Evolutionary conservation across 208 protist genomes (phyloP).

Genomic region (Leishmania major): DNA sequence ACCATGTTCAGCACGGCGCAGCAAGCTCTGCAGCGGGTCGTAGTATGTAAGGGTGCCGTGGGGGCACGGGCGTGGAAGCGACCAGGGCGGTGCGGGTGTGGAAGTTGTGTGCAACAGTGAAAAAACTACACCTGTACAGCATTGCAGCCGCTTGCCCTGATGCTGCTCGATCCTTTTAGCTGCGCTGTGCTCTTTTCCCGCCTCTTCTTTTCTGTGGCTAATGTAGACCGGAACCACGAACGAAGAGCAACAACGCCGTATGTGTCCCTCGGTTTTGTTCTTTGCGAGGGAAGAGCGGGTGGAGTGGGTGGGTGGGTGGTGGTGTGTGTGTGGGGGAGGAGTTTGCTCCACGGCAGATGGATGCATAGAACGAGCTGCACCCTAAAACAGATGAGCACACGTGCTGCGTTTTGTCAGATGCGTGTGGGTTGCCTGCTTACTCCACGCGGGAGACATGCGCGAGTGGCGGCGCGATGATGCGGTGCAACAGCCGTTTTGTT

Average conservation of each 20-base stretch:
- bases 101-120: neutral
- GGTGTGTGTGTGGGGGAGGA: too few species aligned
- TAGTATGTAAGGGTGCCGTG: neutral
- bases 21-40: neutral
- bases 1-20: slow-evolving; percentile 70
- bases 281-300: neutral
- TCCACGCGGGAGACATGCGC: neutral
- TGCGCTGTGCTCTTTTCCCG: neutral
- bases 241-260: neutral
- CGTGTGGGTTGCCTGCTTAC: too few species aligned
- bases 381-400: neutral
- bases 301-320: neutral
- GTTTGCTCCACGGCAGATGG: neutral
- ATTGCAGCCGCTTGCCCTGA: neutral
- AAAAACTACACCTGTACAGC: neutral
- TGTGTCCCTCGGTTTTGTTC: neutral
- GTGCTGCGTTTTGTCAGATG: neutral
- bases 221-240: neutral
- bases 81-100: neutral
- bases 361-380: neutral
- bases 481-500: neutral
- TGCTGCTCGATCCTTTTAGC: neutral
- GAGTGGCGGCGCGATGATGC: neutral
- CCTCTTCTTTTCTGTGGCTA: neutral
- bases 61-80: neutral